Conservation (phyloP, 352 stramenopile genomes). For the Globisporangium rhizosaccharum region DNA sequence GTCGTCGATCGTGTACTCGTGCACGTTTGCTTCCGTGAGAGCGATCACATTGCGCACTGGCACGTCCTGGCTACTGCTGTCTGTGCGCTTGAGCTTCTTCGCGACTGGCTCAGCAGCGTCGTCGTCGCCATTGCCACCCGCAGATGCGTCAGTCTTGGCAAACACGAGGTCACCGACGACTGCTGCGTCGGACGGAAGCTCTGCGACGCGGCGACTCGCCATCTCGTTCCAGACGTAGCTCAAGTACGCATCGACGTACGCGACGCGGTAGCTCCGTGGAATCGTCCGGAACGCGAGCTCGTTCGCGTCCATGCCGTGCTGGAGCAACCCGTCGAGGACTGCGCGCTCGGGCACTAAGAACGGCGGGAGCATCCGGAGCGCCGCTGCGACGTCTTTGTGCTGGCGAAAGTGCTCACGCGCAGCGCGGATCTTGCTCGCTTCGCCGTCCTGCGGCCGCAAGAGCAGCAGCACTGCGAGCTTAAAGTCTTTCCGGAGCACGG, state of each 20-base stretch:
- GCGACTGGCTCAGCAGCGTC: slow-evolving; percentile 1
- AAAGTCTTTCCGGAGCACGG: slow-evolving; percentile 92
- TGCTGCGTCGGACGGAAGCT: slow-evolving; percentile 45
- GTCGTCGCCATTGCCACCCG: slow-evolving; percentile 2
- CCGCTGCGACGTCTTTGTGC: slow-evolving; percentile 77
- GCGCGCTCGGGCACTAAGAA: slow-evolving; percentile 68
- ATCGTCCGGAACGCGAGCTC: slow-evolving; percentile 70
- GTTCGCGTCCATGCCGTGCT: slow-evolving; percentile 69
- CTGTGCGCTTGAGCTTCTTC: slow-evolving; percentile 17
- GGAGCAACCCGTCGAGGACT: slow-evolving; percentile 64
- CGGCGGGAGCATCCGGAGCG: slow-evolving; percentile 70
- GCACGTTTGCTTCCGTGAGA: slow-evolving; percentile 83
- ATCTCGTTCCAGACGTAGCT: slow-evolving; percentile 95
- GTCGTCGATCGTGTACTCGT: slow-evolving; percentile 88
- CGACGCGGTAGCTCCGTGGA: slow-evolving; percentile 45
- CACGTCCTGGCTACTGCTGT: slow-evolving; percentile 28
- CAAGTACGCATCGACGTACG: slow-evolving; percentile 87
- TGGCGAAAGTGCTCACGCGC: slow-evolving; percentile 75
- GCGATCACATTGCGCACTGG: slow-evolving; percentile 28
- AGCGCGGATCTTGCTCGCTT: slow-evolving; percentile 74
- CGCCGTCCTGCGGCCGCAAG: slow-evolving; percentile 79
- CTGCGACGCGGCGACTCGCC: slow-evolving; percentile 84
- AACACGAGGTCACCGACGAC: slow-evolving; percentile 90
- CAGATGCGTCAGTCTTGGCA: slow-evolving; percentile 14
- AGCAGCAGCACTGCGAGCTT: slow-evolving; percentile 90